Evolutionary conservation across 2,329 filamentous ascomycete species (phyloP).

Genomic region (Fusarium veterinarium): DNA sequence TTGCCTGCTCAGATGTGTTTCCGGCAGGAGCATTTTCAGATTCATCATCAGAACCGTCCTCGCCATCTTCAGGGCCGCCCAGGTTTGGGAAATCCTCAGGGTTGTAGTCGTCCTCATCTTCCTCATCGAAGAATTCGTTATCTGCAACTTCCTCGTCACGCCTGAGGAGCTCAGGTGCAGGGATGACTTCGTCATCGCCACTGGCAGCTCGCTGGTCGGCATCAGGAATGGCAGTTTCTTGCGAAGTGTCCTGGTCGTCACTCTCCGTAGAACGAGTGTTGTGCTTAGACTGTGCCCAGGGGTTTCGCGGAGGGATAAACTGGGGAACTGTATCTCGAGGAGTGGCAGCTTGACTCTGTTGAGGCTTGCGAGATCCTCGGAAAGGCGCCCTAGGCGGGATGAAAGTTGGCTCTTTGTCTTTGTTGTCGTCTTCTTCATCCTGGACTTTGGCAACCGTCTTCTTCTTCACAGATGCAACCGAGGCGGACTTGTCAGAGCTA

Average conservation of each 20-base stretch:
- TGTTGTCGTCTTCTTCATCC: not conserved
- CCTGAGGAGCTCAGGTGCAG: conserved; percentile 5
- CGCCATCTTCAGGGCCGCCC: conserved; percentile 6
- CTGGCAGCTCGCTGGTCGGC: not conserved
- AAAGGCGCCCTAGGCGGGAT: conserved; percentile 33
- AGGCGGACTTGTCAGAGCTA: not conserved
- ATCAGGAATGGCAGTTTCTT: conserved; percentile 7
- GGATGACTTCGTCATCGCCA: not conserved
- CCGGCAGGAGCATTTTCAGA: not conserved
- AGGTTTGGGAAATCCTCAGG: conserved; percentile 17
- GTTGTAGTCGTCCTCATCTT: conserved; percentile 9
- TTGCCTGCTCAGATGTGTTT: not conserved
- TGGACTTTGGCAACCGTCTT: conserved; percentile 16
- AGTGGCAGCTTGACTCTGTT: not conserved
- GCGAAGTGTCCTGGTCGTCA: not conserved
- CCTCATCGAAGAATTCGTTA: conserved; percentile 15
- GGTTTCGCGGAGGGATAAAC: conserved; percentile 20
- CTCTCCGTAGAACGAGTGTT: conserved; percentile 13
- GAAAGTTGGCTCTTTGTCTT: conserved; percentile 6
- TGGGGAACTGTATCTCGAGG: conserved; percentile 15
- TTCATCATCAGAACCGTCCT: not conserved
- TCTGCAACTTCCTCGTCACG: conserved; percentile 10
- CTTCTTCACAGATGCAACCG: conserved; percentile 15
- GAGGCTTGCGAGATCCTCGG: conserved; percentile 5
- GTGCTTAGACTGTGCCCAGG: conserved; percentile 13